Evolutionary conservation across 2,329 filamentous ascomycete species (phyloP).

Genomic region (Tympanopsis confertula): DNA sequence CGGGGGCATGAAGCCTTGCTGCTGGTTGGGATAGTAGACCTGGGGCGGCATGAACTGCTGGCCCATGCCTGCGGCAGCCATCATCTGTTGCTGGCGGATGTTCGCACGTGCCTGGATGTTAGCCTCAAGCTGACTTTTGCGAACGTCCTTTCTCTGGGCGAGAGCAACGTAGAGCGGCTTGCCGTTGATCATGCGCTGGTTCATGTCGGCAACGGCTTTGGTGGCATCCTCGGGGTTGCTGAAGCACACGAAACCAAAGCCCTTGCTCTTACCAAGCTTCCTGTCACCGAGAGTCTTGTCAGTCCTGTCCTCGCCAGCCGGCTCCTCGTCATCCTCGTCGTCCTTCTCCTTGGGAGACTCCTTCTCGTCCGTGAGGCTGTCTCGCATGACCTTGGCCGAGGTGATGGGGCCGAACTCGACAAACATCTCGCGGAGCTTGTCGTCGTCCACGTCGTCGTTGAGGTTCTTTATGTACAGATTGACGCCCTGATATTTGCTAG

Average conservation of each 20-base stretch:
- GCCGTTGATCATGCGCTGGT: constrained; percentile 94
- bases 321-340: constrained; percentile 36
- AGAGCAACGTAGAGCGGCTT: constrained; percentile 97
- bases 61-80: constrained; percentile 78
- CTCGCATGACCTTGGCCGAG: constrained; percentile 98
- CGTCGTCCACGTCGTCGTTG: constrained; percentile 91
- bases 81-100: constrained; percentile 94
- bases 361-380: too few species aligned
- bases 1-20: constrained; percentile 57
- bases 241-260: constrained; percentile 99
- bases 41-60: constrained; percentile 79
- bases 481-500: constrained; percentile 97
- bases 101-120: constrained; percentile 99
- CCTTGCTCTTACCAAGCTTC: constrained; percentile 95
- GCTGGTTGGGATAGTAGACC: constrained; percentile 83
- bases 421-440: constrained; percentile 93
- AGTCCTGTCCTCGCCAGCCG: constrained; percentile 36
- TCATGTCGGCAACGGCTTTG: constrained; percentile 98
- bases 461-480: constrained; percentile 99
- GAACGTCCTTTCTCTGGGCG: constrained; percentile 98
- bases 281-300: constrained; percentile 29
- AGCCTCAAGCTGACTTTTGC: constrained; percentile 97
- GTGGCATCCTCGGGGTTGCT: constrained; percentile 98
- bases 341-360: background rate
- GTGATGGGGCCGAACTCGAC: constrained; percentile 86